phyloP scores from a whole-genome alignment of 768 basidiomycete genomes.

The Termitomyces sp. region DNA sequence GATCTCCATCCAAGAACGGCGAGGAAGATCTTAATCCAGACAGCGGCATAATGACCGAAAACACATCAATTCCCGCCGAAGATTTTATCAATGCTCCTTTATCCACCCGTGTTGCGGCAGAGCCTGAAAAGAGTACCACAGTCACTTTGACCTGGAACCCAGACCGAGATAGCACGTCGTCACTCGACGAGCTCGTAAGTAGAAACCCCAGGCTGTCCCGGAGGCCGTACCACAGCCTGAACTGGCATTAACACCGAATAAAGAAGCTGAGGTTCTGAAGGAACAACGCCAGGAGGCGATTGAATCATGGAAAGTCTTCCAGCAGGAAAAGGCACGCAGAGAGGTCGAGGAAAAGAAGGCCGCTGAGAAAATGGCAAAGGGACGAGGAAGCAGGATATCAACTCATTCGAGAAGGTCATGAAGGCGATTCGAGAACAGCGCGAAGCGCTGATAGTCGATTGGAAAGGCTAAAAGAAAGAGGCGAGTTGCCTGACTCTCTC shows the following conservation, averaged over 20 bases:
- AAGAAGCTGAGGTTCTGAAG: not conserved
- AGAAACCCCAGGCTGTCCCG: not conserved
- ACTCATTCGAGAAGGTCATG: not conserved
- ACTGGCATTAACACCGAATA: not conserved
- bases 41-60: not conserved
- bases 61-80: too few species aligned
- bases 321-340: not conserved
- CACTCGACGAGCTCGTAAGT: not conserved
- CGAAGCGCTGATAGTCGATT: not conserved
- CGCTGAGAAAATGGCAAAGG: not conserved
- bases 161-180: not conserved
- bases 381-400: not conserved
- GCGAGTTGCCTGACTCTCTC: not conserved
- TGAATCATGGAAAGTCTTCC: not conserved
- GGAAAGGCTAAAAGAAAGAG: not conserved
- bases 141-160: not conserved
- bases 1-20: not conserved
- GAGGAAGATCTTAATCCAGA: not conserved
- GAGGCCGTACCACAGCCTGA: not conserved
- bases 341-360: not conserved
- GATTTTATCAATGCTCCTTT: not conserved
- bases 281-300: not conserved
- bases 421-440: not conserved
- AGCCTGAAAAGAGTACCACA: not conserved
- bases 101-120: not conserved